A percentile compares a stretch with the other conserved stretches of the same genome.
Evolutionary conservation across 1,284 basidiomycete species (phyloP).

Genomic region (Mrakiaceae sp.): DNA sequence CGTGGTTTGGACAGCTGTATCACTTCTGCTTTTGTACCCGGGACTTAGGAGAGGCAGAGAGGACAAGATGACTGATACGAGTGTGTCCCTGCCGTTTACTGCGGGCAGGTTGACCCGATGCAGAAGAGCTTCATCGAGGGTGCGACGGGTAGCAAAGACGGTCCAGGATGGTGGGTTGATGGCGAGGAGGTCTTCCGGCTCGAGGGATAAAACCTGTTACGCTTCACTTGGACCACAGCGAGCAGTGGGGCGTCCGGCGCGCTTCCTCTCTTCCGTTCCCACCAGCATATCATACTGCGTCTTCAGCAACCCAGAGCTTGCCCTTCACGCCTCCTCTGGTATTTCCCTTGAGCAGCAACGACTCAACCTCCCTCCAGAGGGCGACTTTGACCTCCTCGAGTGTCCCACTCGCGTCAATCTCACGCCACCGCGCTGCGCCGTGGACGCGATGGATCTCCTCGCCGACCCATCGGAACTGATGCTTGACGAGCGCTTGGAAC

Average conservation of each 20-base stretch:
- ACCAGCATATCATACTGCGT: too few relatives aligned
- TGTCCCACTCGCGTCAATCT: conserved; percentile 52
- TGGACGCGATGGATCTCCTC: conserved; percentile 32
- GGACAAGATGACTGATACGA: background rate
- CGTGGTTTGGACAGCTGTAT: background rate
- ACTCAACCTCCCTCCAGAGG: conserved; percentile 45
- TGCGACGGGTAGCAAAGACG: conserved; percentile 53
- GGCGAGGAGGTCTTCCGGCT: conserved; percentile 62
- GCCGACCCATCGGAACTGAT: conserved; percentile 53
- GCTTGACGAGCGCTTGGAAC: conserved; percentile 57
- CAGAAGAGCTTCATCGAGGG: conserved; percentile 60
- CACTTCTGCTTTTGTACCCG: too few relatives aligned
- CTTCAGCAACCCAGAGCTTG: too few relatives aligned
- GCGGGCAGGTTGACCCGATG: conserved; percentile 50
- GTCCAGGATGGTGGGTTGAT: conserved; percentile 59
- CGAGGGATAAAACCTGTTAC: conserved; percentile 35
- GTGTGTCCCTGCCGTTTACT: background rate
- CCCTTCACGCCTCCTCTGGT: too few relatives aligned
- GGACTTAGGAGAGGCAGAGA: background rate
- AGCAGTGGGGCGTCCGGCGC: too few relatives aligned
- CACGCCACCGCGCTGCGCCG: conserved; percentile 43
- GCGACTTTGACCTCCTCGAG: conserved; percentile 48
- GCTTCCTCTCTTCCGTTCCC: too few relatives aligned
- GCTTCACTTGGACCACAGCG: too few relatives aligned
- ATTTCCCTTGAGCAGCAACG: too few relatives aligned